Evolutionary conservation across 139 green algal genomes (phyloP), one percentile per base, ranked within the genome.

Genomic region (Chlorella sp.): DNA sequence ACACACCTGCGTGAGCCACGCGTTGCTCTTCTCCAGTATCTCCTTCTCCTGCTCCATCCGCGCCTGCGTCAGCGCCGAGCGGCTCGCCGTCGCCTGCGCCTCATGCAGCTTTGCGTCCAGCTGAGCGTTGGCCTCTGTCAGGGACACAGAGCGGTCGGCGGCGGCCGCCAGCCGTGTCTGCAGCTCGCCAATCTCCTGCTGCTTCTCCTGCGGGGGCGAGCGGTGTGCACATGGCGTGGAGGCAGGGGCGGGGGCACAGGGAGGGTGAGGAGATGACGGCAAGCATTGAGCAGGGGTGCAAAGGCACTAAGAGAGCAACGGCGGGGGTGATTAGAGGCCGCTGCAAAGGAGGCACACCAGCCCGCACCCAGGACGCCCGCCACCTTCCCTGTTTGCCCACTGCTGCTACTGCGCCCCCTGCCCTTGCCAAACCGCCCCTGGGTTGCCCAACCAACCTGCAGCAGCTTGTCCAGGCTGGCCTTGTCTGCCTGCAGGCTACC

Each of bases 1-100:
- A 32, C 94, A 57, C 86, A 93, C 92, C 36, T 94, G 92, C 24
- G 85, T 88, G 36, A 95, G 87, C 93, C 93, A 95, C 0, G 86
- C 73, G 69, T 89, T 93, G 78, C 82, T 86, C 85, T 91, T 91
- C 89, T 95, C 88, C 66, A 95, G 73, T 36, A 94, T 92, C 69
- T 91, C 91, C 78, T 94, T 93, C 86, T 95, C 90, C 89, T 95
- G 93, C 73, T 90, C 88, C 78, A 95, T 60, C 48, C 89, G 89
- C 24, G 71, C 81, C 32, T 90, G 69, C 1, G 82, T 83, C 42
- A 92, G 79, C 57, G 82, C 34, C 21, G 89, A 48, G 19, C 92
- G 86, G 64, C 85, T 90, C 24, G 83, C 37, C 28, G 88, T 83
- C 3, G 87, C 92, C 87, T 90, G 68, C 24, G 92, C 90, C 81